These are phyloP conservation scores for Podila minutissima DNA, from an alignment of 192 early-diverging fungal genomes.

Conservation along the genomic window DNA sequence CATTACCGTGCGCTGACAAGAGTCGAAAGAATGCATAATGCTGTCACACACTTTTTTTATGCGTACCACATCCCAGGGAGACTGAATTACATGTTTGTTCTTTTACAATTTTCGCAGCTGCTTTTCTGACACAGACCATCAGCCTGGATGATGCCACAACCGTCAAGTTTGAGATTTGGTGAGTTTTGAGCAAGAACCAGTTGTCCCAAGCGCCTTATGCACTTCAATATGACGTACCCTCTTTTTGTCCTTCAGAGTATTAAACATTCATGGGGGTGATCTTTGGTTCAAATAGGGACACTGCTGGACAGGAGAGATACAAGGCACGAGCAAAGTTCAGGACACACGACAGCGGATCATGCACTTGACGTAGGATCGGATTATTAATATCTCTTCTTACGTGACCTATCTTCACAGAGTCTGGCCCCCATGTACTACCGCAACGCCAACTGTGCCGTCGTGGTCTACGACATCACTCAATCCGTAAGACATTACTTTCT, in stretches of 20 bases:
- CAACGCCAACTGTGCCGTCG: constrained; percentile 76
- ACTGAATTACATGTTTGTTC: background rate
- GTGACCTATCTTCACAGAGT: constrained; percentile 49
- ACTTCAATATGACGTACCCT: background rate
- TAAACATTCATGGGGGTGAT: background rate
- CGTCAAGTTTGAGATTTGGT: constrained; percentile 97
- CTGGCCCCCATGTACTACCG: constrained; percentile 82
- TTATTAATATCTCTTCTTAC: constrained; percentile 1
- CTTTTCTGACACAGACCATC: constrained; percentile 84
- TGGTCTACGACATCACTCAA: constrained; percentile 83
- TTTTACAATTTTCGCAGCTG: constrained; percentile 52
- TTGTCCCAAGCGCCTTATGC: too few species aligned
- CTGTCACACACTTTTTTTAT: constrained; percentile 12
- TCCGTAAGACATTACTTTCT: constrained; percentile 42
- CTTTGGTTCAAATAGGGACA: constrained; percentile 61
- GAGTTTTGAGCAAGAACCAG: constrained; percentile 1
- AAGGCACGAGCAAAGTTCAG: constrained; percentile 55
- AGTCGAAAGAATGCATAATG: constrained; percentile 18
- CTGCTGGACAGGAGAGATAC: constrained; percentile 78
- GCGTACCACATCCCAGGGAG: background rate
- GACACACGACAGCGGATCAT: background rate
- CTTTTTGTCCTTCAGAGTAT: background rate
- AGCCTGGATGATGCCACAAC: constrained; percentile 85
- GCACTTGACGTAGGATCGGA: background rate
- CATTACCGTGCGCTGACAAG: background rate